Conservation (phyloP, 2,329 filamentous ascomycete species). For the Spiromastix sp. region DNA sequence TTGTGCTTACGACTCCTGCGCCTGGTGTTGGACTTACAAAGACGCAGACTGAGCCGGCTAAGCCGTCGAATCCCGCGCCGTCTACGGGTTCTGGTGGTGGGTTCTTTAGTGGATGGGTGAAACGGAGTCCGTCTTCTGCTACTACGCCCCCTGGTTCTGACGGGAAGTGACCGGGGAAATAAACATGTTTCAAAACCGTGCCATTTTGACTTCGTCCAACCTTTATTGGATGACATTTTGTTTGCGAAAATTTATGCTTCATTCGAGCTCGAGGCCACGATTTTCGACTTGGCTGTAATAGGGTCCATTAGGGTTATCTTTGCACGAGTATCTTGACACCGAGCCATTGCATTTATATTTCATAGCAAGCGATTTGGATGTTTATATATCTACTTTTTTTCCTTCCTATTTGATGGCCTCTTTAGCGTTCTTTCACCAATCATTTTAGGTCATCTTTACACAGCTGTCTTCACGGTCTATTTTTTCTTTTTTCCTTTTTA, state of each 20-base stretch:
- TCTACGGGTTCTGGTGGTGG: slow-evolving; percentile 17
- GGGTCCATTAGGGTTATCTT: too few relatives aligned
- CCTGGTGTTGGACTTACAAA: slow-evolving; percentile 13
- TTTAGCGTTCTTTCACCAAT: background rate
- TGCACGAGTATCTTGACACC: too few relatives aligned
- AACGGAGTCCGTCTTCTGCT: slow-evolving; percentile 15
- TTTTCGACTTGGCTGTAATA: too few relatives aligned
- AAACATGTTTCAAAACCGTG: too few relatives aligned
- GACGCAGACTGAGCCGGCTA: slow-evolving; percentile 17
- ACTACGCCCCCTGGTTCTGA: background rate
- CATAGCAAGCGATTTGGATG: slow-evolving; percentile 3
- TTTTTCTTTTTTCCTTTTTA: background rate
- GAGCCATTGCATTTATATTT: too few relatives aligned
- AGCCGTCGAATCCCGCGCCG: slow-evolving; percentile 10
- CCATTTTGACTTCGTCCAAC: too few relatives aligned
- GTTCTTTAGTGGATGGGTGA: slow-evolving; percentile 30
- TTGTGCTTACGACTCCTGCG: background rate
- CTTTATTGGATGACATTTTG: background rate
- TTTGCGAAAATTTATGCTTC: too few relatives aligned
- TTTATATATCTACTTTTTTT: background rate
- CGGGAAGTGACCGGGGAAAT: background rate
- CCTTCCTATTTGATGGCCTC: background rate
- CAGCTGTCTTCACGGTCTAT: background rate
- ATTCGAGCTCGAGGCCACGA: too few relatives aligned
- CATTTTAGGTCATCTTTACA: background rate